Evolutionary conservation across 345 rosid genomes (phyloP).

Genomic region (Boechera retrofracta): DNA sequence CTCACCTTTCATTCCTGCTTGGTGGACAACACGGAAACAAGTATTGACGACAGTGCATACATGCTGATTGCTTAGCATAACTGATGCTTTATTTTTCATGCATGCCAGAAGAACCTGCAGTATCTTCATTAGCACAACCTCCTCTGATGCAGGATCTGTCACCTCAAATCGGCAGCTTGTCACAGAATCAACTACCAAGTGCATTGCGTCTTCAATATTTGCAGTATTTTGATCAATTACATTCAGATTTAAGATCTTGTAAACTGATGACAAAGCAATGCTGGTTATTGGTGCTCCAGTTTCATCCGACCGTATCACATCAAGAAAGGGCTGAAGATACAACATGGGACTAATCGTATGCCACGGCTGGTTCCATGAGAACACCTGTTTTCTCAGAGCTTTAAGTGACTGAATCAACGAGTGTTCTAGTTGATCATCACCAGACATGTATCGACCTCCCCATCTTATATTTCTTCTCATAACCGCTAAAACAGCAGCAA

Average conservation of each 20-base stretch:
- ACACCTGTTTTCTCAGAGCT: constrained; percentile 80
- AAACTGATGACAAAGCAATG: constrained; percentile 87
- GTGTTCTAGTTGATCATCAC: constrained; percentile 95
- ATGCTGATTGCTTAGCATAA: constrained; percentile 93
- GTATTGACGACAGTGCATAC: constrained; percentile 96
- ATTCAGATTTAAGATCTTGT: constrained; percentile 82
- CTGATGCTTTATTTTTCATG: constrained; percentile 90
- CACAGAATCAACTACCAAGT: constrained; percentile 91
- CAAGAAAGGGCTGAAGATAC: constrained; percentile 91
- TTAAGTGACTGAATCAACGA: constrained; percentile 89
- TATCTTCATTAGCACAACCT: constrained; percentile 96
- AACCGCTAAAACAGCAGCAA: constrained; percentile 92
- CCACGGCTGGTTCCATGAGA: constrained; percentile 92
- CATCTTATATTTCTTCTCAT: constrained; percentile 99
- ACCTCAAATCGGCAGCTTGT: constrained; percentile 98
- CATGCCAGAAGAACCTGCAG: constrained; percentile 97
- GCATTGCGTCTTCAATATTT: constrained; percentile 92
- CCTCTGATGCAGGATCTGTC: constrained; percentile 97
- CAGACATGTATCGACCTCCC: constrained; percentile 93
- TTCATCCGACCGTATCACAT: constrained; percentile 89
- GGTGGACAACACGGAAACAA: constrained; percentile 97
- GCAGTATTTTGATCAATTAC: constrained; percentile 77
- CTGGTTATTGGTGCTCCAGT: constrained; percentile 96
- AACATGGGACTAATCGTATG: constrained; percentile 75
- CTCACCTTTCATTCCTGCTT: constrained; percentile 86